Evolutionary conservation across 2,329 filamentous ascomycete species (phyloP).

Genomic region (Fusarium nematophilum): DNA sequence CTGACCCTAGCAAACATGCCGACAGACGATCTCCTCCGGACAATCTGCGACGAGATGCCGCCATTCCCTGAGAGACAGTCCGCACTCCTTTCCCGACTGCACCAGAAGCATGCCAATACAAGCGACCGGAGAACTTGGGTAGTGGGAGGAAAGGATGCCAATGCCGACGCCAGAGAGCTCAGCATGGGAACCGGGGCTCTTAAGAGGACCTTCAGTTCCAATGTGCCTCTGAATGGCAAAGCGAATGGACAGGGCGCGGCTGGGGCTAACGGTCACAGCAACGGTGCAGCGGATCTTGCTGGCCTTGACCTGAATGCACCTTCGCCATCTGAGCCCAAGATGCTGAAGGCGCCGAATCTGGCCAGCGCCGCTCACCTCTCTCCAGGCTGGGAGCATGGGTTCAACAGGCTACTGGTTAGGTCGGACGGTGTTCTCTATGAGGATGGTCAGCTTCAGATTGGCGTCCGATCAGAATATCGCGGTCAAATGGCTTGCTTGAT

Average conservation of each 20-base stretch:
- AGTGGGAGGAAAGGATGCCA: conserved; percentile 95
- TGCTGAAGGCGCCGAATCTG: conserved; percentile 79
- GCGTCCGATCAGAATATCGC: conserved; percentile 92
- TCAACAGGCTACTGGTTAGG: conserved; percentile 81
- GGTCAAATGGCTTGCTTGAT: conserved; percentile 96
- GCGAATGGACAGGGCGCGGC: conserved; percentile 57
- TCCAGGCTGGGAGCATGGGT: conserved; percentile 93
- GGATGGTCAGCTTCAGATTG: conserved; percentile 92
- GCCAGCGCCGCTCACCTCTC: conserved; percentile 93
- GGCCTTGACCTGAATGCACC: conserved; percentile 82
- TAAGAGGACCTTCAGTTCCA: conserved; percentile 84
- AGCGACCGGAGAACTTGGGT: conserved; percentile 98
- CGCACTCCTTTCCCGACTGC: conserved; percentile 87
- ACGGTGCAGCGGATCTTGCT: conserved; percentile 73
- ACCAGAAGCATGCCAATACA: conserved; percentile 92
- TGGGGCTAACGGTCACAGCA: conserved; percentile 62
- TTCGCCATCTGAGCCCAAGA: conserved; percentile 66
- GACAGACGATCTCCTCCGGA: conserved; percentile 90
- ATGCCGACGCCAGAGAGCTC: conserved; percentile 82
- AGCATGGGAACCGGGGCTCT: conserved; percentile 83
- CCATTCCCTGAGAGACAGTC: conserved; percentile 96
- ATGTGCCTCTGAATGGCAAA: conserved; percentile 62
- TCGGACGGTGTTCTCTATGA: conserved; percentile 93
- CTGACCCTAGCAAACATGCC: conserved; percentile 85
- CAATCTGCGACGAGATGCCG: conserved; percentile 98